Conservation (phyloP, 495 filamentous ascomycete genomes). For the Xylaria sp. region DNA sequence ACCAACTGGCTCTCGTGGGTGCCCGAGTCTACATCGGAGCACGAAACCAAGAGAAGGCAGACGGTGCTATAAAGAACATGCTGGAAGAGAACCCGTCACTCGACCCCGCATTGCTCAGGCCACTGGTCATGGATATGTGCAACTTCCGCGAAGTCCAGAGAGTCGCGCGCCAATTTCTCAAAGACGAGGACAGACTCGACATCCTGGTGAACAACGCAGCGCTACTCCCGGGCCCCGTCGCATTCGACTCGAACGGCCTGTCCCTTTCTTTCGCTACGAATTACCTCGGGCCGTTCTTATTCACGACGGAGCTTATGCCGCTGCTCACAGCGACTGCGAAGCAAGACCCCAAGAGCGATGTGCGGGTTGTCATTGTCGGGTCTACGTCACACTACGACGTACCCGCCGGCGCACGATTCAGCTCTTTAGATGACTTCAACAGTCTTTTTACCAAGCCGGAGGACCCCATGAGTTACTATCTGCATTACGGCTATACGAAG, state of each 20-base stretch:
- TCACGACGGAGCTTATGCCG: background rate
- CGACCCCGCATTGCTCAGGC: background rate
- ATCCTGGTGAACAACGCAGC: background rate
- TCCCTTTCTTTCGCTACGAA: background rate
- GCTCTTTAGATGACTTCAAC: background rate
- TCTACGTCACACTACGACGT: background rate
- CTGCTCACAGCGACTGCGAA: slow-evolving; percentile 1
- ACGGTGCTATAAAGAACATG: slow-evolving; percentile 1
- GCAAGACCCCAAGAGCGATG: background rate
- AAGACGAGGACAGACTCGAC: background rate
- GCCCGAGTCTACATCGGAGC: background rate
- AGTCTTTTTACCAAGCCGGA: background rate
- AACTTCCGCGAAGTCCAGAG: background rate
- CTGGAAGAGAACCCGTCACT: background rate
- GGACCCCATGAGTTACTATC: background rate
- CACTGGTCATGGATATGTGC: background rate
- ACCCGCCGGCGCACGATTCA: background rate
- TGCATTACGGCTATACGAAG: slow-evolving; percentile 8
- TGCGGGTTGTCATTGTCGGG: background rate
- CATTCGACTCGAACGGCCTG: background rate
- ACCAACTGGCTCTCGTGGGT: background rate
- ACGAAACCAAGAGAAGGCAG: background rate
- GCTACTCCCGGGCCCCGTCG: background rate
- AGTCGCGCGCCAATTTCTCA: background rate
- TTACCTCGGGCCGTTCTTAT: background rate